Evolutionary conservation across 2,329 filamentous ascomycete genomes (phyloP).

Genomic region (Fusarium nisikadoi): DNA sequence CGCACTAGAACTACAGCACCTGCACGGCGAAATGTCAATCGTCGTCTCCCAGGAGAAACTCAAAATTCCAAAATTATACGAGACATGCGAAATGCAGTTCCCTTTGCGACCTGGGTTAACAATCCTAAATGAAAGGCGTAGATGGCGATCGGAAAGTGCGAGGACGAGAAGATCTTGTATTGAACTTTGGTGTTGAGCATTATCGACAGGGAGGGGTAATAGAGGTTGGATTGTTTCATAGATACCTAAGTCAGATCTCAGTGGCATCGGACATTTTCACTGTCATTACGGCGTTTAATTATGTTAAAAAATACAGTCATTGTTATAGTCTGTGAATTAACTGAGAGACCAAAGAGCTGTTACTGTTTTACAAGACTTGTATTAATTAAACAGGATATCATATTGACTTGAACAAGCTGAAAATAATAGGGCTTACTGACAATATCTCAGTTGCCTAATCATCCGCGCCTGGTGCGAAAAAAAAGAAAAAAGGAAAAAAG

Average conservation of each 20-base stretch:
- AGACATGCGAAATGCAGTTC: fast-evolving
- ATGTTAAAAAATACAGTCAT: too few species aligned
- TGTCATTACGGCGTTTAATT: background rate
- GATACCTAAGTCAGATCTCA: background rate
- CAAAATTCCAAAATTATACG: background rate
- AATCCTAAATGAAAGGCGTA: background rate
- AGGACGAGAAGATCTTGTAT: fast-evolving
- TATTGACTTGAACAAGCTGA: too few species aligned
- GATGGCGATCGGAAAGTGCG: fast-evolving
- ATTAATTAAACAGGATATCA: too few species aligned
- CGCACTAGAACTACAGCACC: too few species aligned
- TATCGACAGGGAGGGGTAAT: too few species aligned
- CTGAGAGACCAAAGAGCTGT: too few species aligned
- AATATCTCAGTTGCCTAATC: fast-evolving
- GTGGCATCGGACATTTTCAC: background rate
- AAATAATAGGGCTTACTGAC: too few species aligned
- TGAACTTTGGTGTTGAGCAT: fast-evolving
- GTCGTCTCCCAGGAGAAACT: background rate
- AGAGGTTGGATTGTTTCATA: background rate
- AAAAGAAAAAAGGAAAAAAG: background rate
- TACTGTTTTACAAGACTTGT: too few species aligned
- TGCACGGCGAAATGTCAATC: fast-evolving
- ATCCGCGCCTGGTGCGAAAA: fast-evolving
- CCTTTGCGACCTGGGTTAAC: background rate
- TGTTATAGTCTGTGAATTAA: too few species aligned